Conservation (phyloP, 345 rosid species). For the Gossypium anomalum region DNA sequence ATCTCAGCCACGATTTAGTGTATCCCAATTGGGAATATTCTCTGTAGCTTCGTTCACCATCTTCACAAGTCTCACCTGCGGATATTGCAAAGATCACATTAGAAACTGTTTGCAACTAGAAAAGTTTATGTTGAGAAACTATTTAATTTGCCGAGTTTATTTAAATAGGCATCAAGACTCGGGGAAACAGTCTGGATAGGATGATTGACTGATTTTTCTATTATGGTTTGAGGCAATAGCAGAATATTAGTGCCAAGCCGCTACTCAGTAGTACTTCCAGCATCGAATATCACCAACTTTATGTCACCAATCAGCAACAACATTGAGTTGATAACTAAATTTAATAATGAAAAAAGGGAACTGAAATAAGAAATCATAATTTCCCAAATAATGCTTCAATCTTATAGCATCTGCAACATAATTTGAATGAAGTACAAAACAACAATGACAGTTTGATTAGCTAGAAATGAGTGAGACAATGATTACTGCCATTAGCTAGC, state of each 20-base stretch:
- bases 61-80: slow-evolving; percentile 61
- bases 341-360: neutral
- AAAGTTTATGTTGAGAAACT: neutral
- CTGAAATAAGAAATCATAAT: neutral
- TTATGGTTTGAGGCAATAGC: neutral
- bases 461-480: neutral
- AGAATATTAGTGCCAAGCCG: neutral
- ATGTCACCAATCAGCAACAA: neutral
- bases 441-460: neutral
- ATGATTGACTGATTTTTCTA: neutral
- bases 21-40: slow-evolving; percentile 63
- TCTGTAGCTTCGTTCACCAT: slow-evolving; percentile 72
- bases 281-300: neutral
- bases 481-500: neutral
- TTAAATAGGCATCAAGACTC: neutral
- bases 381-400: too few species aligned
- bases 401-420: neutral
- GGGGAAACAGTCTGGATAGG: neutral
- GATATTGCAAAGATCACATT: neutral
- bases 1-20: slow-evolving; percentile 29
- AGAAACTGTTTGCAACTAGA: neutral
- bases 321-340: neutral
- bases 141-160: neutral
- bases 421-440: neutral
- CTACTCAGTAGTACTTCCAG: neutral